phyloP scores from a whole-genome alignment of 108 stramenopile species.

The Poteriospumella lacustris region DNA sequence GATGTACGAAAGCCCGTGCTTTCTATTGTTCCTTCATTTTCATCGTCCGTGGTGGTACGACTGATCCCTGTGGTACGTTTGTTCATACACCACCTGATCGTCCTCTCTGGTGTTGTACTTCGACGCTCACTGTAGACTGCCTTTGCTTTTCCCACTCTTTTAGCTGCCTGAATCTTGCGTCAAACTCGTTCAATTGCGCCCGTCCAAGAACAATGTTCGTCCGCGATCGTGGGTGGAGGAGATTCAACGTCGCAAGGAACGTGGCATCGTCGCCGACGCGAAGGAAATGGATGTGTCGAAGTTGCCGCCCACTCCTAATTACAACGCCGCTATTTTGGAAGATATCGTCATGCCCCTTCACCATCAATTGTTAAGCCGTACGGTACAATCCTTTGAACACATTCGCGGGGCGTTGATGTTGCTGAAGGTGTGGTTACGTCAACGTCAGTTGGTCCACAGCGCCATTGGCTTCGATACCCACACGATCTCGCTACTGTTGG shows the following conservation, averaged over 20 bases:
- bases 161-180: neutral
- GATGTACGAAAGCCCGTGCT: conserved; percentile 43
- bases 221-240: conserved; percentile 27
- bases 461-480: neutral
- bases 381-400: neutral
- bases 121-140: neutral
- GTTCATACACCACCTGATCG: too few species aligned
- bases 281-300: neutral
- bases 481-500: neutral
- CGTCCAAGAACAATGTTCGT: conserved; percentile 41
- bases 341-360: conserved; percentile 27
- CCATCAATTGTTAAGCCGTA: neutral
- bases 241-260: neutral
- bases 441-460: neutral
- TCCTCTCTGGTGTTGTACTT: too few species aligned
- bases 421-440: conserved; percentile 1
- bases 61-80: conserved; percentile 5
- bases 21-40: conserved; percentile 22
- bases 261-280: neutral
- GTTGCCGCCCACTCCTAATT: conserved; percentile 41
- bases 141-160: neutral
- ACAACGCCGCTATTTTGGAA: conserved; percentile 44
- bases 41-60: neutral
- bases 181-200: conserved; percentile 6
- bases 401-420: neutral